Evolutionary conservation across 208 protist species (phyloP).

Genomic region (Trypanosoma melophagium): DNA sequence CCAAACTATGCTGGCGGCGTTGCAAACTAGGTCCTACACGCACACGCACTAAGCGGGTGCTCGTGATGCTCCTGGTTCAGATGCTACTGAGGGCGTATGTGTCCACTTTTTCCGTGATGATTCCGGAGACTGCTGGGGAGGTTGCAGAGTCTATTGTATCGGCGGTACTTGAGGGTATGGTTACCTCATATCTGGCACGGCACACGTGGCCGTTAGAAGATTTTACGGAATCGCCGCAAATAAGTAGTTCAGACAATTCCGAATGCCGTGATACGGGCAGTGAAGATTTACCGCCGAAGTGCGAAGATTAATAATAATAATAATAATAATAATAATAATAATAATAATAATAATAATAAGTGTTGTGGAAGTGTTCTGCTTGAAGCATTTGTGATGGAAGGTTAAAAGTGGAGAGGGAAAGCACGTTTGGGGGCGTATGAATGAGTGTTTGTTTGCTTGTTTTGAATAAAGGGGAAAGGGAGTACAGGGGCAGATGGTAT

Average conservation of each 20-base stretch:
- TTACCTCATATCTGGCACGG: conserved; percentile 57
- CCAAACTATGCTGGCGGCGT: conserved; percentile 65
- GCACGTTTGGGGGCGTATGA: no score
- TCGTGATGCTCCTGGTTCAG: conserved; percentile 59
- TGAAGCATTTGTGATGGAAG: no score
- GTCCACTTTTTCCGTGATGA: conserved; percentile 75
- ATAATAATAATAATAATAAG: no score
- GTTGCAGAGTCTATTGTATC: conserved; percentile 44
- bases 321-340: no score
- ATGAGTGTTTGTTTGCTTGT: no score
- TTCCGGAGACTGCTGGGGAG: conserved; percentile 62
- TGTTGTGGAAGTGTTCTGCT: no score
- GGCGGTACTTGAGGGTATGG: conserved; percentile 50
- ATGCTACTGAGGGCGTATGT: conserved; percentile 66
- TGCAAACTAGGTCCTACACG: conserved; percentile 32
- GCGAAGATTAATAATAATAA: no score
- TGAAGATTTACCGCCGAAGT: no score
- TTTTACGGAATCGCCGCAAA: conserved; percentile 18
- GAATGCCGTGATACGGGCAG: conserved; percentile 11
- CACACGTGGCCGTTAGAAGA: conserved; percentile 70
- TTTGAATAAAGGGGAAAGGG: no score
- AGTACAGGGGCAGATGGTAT: no score
- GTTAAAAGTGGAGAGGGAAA: no score
- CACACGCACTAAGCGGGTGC: conserved; percentile 63
- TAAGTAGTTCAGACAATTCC: background rate